A percentile compares a stretch with the other conserved stretches of the same genome.
Conservation (phyloP, 257 asterid genomes). For the Solanum gracilifrons region DNA sequence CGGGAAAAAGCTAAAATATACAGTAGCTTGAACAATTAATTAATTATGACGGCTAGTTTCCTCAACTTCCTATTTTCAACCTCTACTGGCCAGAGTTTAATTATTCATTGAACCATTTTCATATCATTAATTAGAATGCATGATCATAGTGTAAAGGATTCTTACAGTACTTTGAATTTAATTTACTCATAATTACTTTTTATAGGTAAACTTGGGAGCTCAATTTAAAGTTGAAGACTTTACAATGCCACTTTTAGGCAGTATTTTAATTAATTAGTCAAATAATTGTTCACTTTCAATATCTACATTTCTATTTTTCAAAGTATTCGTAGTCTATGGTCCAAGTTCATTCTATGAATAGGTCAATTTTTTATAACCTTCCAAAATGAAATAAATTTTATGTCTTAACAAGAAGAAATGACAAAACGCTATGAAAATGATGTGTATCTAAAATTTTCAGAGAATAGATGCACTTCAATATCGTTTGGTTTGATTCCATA, state of each 20-base stretch:
- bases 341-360: not conserved
- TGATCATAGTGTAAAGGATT: not conserved
- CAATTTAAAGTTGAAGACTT: not conserved
- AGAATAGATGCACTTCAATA: not conserved
- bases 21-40: not conserved
- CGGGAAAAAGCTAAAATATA: not conserved
- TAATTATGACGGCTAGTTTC: not conserved
- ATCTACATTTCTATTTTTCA: no score
- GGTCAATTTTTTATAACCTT: not conserved
- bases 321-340: not conserved
- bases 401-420: no score
- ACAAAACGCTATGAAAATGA: not conserved
- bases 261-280: not conserved
- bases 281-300: not conserved
- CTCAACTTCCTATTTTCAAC: not conserved
- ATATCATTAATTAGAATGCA: not conserved
- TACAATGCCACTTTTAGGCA: not conserved
- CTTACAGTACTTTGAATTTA: not conserved
- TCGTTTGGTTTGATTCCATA: not conserved
- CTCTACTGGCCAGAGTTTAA: not conserved
- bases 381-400: no score
- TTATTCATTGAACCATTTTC: not conserved
- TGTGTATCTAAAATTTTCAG: no score
- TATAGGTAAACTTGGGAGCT: not conserved
- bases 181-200: not conserved